Evolutionary conservation across 1,284 basidiomycete genomes (phyloP).

Genomic region (Ceratobasidium papillatum): DNA sequence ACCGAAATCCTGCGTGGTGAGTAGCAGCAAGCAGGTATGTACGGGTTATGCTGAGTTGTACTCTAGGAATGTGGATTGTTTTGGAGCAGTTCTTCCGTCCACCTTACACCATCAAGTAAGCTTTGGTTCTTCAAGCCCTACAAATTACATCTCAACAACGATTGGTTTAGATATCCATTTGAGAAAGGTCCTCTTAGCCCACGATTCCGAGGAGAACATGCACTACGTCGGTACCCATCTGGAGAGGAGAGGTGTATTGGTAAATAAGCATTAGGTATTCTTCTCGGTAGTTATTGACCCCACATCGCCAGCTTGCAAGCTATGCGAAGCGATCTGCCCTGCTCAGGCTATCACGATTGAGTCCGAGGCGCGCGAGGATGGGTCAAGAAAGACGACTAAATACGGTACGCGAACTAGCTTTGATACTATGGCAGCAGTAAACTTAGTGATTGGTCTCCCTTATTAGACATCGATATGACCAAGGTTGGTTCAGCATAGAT

Average conservation of each 20-base stretch:
- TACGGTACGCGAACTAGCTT: conserved; percentile 66
- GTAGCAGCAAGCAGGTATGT: conserved; percentile 46
- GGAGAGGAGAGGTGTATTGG: conserved; percentile 99
- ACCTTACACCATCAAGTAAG: conserved; percentile 93
- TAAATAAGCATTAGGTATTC: conserved; percentile 53
- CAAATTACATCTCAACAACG: conserved; percentile 1
- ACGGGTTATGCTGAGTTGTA: conserved; percentile 1
- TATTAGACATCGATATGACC: conserved; percentile 66
- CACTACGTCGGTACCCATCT: conserved; percentile 95
- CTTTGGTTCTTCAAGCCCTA: background rate
- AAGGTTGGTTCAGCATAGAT: conserved; percentile 51
- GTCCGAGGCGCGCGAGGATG: conserved; percentile 94
- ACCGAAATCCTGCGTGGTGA: conserved; percentile 96
- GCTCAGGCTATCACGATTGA: conserved; percentile 99
- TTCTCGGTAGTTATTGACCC: background rate
- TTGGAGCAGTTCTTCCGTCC: conserved; percentile 97
- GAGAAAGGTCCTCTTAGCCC: conserved; percentile 98
- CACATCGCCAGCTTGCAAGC: conserved; percentile 82
- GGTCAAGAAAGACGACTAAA: conserved; percentile 95
- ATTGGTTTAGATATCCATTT: conserved; percentile 76
- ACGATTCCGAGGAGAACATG: conserved; percentile 98
- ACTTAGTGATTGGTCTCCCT: conserved; percentile 24
- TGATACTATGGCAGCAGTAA: background rate
- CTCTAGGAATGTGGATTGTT: conserved; percentile 97
- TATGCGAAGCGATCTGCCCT: conserved; percentile 99